Base-by-base conservation (phyloP, 257 asterid genomes). In the Fraxinus cuspidata region DNA sequence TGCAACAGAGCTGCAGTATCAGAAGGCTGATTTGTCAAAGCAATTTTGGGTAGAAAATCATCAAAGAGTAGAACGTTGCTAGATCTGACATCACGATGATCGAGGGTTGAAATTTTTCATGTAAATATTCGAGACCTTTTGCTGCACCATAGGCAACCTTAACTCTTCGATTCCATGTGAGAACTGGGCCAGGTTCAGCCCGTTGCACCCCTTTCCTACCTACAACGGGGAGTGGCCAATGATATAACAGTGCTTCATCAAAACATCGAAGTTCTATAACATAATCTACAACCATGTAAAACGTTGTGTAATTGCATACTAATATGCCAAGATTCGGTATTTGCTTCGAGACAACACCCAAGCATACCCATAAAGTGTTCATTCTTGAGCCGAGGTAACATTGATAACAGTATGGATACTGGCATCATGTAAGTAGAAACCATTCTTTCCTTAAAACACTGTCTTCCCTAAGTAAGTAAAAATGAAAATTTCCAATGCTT, bases 1-100 rank as follows among this genome's bases (percentile, higher is more conserved):
- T 92, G 98, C 85, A 92, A 85, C n/a, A 96, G 88, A 25, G 98
- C 97, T 37, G 98, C 97, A 4, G 97, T 91, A 76, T 94, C 98
- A 0, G 98, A 94, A 2, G 92, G 88, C 84, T 91, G 97, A 71
- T 94, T 94, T 1, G 94, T 86, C 85, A 94, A 79, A 23, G 98
- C 97, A 21, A 94, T 78, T 72, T 94, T 94, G 9, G 99, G 80
- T 9, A 85, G 78, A 78, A 88, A 94, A 74, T 92, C 99, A 71
- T 94, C 96, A 21, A 91, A 94, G 19, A 94, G 91, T 40, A 94
- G 91, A n/a, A 91, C 94, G 21, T 94, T 94, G 91, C 97, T 94
- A 25, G 98, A 94, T 78, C 98, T 88, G 63, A 94, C 83, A 77
- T 94, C 98, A 0, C 98, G 97, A 76, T 94, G 99, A 94, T 86